Evolutionary conservation across 2,329 filamentous ascomycete species (phyloP), one percentile per base, ranked within the genome.

Genomic region (Alternaria infectoria): DNA sequence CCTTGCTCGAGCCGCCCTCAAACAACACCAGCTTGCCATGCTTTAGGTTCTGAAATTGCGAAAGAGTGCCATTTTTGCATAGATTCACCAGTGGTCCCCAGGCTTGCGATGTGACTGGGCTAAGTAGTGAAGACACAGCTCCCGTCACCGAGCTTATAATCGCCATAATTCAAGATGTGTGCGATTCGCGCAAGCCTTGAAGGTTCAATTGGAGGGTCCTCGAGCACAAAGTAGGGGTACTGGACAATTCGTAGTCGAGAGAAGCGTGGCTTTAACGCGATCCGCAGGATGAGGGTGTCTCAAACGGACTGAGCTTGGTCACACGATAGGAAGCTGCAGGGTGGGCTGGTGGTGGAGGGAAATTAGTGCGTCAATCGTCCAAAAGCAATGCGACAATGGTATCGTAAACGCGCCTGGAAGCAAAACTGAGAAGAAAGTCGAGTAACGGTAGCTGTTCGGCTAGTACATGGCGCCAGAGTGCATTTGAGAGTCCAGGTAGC

Each of bases 61-160:
- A 78, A 49, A 86, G 75, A 21, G 84, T 81, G 10, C 81, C 79
- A 58, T 75, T 81, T 51, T 82, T 80, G 52, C 83, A 85, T 54
- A 85, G 78, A 77, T 28, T 46, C 6, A 86, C 81, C 6, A 86
- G 72, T 21, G 84, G 83, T 7, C 76, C 80, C 82, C 84, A 86
- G 10, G 83, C 81, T 63, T 83, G 80, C 10, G 82, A 79, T 54
- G 81, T 81, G 30, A 83, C 78, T 58, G 81, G 80, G 59, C 72
- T 80, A 54, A 80, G 80, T 54, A 83, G 70, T 40, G 79, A 76
- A 55, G 80, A 75, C 17, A 82, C 78, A 36, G 79, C 76, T 54
- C 75, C 75, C 32, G 76, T 71, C 43, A 83, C 61, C 28, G 78
- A 77, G 45, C 74, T 74, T 51, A 80, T 64, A 46, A 83, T 70